A percentile compares a stretch with the other conserved stretches of the same genome.
phyloP scores from a whole-genome alignment of 805 yeast genomes.

The Kregervanrija fluxuum region DNA sequence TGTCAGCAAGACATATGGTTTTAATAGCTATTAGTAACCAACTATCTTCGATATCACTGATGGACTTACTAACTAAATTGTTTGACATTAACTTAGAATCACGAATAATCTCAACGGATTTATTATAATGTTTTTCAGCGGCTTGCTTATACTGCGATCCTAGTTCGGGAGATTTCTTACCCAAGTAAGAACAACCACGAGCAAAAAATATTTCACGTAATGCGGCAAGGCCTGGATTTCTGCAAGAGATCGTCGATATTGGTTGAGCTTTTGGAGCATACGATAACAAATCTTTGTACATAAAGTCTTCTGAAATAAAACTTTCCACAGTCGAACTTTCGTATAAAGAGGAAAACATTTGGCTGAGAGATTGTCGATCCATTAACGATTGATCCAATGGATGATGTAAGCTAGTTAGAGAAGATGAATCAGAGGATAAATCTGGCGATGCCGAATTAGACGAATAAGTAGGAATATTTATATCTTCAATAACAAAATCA shows the following conservation, averaged over 20 bases:
- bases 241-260: constrained; percentile 17
- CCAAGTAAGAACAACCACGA: constrained; percentile 33
- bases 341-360: constrained; percentile 21
- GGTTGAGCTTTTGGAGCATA: constrained; percentile 21
- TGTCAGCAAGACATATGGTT: constrained; percentile 31
- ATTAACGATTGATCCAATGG: not conserved
- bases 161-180: constrained; percentile 20
- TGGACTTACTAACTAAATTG: too few species aligned
- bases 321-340: not conserved
- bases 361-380: constrained; percentile 13
- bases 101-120: constrained; percentile 18
- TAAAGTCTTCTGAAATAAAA: not conserved
- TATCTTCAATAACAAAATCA: constrained; percentile 8
- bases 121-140: constrained; percentile 19
- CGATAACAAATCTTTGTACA: constrained; percentile 17
- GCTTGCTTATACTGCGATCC: constrained; percentile 14
- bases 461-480: constrained; percentile 1
- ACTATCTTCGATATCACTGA: not conserved
- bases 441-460: not conserved
- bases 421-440: not conserved
- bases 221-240: constrained; percentile 9
- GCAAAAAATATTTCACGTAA: constrained; percentile 31
- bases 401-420: not conserved
- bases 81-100: constrained; percentile 6
- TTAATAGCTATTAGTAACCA: constrained; percentile 40